Percentiles rank a stretch among this genome's conserved stretches.
phyloP scores from a whole-genome alignment of 495 filamentous ascomycete genomes.

The Cercophora newfieldiana region DNA sequence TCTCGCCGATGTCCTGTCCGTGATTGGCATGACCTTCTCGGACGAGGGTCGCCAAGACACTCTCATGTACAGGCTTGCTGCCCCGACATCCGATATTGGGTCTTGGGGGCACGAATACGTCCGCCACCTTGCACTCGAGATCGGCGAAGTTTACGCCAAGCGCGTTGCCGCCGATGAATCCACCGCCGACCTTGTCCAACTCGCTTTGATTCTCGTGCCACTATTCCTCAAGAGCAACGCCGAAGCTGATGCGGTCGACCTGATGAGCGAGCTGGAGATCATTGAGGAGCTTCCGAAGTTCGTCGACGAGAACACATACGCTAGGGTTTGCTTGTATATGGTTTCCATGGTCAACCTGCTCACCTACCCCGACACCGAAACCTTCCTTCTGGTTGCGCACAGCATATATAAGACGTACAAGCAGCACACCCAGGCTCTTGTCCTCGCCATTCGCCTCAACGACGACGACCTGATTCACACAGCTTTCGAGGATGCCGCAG shows the following conservation, averaged over 20 bases:
- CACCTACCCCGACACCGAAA: conserved; percentile 94
- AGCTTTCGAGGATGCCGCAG: conserved; percentile 70
- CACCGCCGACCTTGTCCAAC: conserved; percentile 72
- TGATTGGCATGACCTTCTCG: conserved; percentile 98
- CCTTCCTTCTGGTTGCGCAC: conserved; percentile 88
- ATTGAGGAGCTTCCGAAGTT: conserved; percentile 89
- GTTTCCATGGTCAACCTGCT: conserved; percentile 98
- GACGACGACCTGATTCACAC: conserved; percentile 74
- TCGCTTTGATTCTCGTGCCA: conserved; percentile 82
- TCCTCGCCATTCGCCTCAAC: conserved; percentile 91
- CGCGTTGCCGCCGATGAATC: conserved; percentile 60
- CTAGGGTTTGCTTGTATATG: conserved; percentile 94
- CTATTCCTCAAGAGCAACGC: conserved; percentile 97
- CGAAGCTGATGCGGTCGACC: conserved; percentile 95
- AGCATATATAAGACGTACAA: conserved; percentile 89
- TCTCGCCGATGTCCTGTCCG: conserved; percentile 91
- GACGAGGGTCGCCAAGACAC: conserved; percentile 95
- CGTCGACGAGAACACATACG: conserved; percentile 91
- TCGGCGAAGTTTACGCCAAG: conserved; percentile 88
- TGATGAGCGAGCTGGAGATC: conserved; percentile 94
- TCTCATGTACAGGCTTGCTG: conserved; percentile 88
- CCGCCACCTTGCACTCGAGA: conserved; percentile 90
- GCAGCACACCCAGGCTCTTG: conserved; percentile 87
- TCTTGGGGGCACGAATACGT: conserved; percentile 99
- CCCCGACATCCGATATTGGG: conserved; percentile 86